Percentiles rank a stretch among this genome's conserved stretches.
These are phyloP conservation scores for Tolypocladium pustulatum DNA, from an alignment of 2,329 filamentous ascomycete genomes.

Conservation along the genomic window DNA sequence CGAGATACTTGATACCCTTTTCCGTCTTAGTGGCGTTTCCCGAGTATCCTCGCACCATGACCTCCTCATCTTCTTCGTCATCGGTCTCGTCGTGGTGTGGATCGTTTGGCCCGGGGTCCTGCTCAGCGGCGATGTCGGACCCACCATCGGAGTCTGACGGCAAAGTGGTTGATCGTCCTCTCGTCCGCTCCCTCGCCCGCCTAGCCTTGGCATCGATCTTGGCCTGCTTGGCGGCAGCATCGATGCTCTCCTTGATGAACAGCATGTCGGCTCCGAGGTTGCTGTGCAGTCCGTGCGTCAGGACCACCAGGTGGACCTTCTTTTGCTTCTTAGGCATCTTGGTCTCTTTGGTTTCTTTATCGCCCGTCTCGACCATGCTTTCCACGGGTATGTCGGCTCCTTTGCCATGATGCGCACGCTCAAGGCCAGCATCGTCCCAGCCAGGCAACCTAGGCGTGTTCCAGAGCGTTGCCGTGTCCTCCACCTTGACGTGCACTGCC, in stretches of 20 bases:
- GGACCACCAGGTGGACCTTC: constrained; percentile 79
- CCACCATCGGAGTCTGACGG: neutral
- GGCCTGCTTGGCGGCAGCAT: constrained; percentile 66
- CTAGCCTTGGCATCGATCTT: constrained; percentile 57
- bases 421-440: constrained; percentile 36
- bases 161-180: neutral
- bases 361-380: constrained; percentile 21
- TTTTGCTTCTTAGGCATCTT: constrained; percentile 45
- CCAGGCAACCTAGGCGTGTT: constrained; percentile 77
- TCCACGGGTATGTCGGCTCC: constrained; percentile 21
- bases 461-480: constrained; percentile 86
- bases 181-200: constrained; percentile 35
- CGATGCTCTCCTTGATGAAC: constrained; percentile 94
- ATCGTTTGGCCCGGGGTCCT: constrained; percentile 11
- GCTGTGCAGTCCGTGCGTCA: constrained; percentile 92
- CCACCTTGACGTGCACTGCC: constrained; percentile 66
- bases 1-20: constrained; percentile 91
- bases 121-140: constrained; percentile 9
- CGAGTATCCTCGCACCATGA: constrained; percentile 81
- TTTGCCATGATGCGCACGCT: constrained; percentile 10
- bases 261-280: constrained; percentile 96
- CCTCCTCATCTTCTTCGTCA: constrained; percentile 70
- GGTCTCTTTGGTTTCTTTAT: constrained; percentile 15
- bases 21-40: constrained; percentile 89
- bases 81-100: constrained; percentile 35